Conservation (phyloP, 1,139 yeast genomes). For the Suhomyces panamericanus region DNA sequence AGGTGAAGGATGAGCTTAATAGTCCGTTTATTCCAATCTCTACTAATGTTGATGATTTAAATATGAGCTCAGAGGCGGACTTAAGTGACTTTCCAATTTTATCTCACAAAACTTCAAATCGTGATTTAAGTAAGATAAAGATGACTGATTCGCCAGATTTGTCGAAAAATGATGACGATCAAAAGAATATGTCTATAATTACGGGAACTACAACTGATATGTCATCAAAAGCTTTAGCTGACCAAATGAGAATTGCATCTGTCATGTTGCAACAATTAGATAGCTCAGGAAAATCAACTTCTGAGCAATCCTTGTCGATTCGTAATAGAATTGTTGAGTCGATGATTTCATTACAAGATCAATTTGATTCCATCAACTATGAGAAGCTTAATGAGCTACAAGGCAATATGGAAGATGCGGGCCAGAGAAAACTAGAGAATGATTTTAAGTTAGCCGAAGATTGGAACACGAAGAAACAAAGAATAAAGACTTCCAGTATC, state of each 20-base stretch:
- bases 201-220: too few relatives aligned
- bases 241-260: slow-evolving; percentile 94
- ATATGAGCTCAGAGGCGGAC: slow-evolving; percentile 16
- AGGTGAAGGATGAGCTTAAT: not conserved
- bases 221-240: slow-evolving; percentile 59
- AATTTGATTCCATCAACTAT: slow-evolving; percentile 49
- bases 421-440: slow-evolving; percentile 86
- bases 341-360: slow-evolving; percentile 85
- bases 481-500: slow-evolving; percentile 74
- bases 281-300: slow-evolving; percentile 63
- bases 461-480: slow-evolving; percentile 77
- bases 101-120: slow-evolving; percentile 11
- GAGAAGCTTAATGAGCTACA: slow-evolving; percentile 40
- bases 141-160: slow-evolving; percentile 6
- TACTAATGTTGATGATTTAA: not conserved
- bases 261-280: slow-evolving; percentile 91
- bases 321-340: slow-evolving; percentile 78
- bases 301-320: slow-evolving; percentile 72
- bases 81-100: slow-evolving; percentile 18
- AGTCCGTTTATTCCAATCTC: not conserved
- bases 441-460: slow-evolving; percentile 93
- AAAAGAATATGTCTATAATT: too few relatives aligned
- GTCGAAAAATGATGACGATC: not conserved
- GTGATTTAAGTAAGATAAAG: slow-evolving; percentile 14
- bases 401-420: slow-evolving; percentile 52